Evolutionary conservation across 768 basidiomycete genomes (phyloP).

Genomic region (Zangia roseola): DNA sequence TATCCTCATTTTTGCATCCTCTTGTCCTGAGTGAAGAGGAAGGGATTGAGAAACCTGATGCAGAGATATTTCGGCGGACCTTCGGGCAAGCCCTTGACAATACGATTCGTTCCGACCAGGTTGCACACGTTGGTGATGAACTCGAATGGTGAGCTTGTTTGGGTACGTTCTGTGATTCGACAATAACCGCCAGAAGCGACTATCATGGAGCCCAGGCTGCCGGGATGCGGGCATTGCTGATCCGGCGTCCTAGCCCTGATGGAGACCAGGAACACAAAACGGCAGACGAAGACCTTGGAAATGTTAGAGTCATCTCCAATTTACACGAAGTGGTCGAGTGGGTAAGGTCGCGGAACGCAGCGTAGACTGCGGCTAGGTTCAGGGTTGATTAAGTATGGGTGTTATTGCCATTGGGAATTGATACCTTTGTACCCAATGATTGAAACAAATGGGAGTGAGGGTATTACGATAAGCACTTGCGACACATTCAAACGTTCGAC

Average conservation of each 20-base stretch:
- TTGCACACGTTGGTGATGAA: constrained; percentile 78
- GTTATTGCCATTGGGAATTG: too few relatives aligned
- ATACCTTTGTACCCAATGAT: too few relatives aligned
- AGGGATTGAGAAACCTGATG: constrained; percentile 66
- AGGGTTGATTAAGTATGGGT: too few relatives aligned
- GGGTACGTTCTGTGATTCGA: background rate
- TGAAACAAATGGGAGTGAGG: too few relatives aligned
- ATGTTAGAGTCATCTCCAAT: constrained; percentile 39
- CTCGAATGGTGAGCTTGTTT: constrained; percentile 49
- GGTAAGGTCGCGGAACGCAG: constrained; percentile 26
- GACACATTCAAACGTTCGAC: too few relatives aligned
- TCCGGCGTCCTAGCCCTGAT: constrained; percentile 49
- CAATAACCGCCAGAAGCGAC: constrained; percentile 45
- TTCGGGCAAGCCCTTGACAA: constrained; percentile 16
- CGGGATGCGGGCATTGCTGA: constrained; percentile 56
- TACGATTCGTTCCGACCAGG: constrained; percentile 30
- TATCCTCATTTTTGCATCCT: constrained; percentile 48
- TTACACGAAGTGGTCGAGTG: constrained; percentile 37
- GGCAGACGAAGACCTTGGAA: constrained; percentile 39
- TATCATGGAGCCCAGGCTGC: constrained; percentile 58
- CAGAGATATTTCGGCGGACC: constrained; percentile 54
- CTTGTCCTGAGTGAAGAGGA: constrained; percentile 71
- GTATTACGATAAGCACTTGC: too few relatives aligned
- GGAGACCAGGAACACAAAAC: constrained; percentile 48
- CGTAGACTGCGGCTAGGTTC: background rate